Conservation (phyloP, 2,329 filamentous ascomycete genomes). For the Sarocladiaceae sp. region DNA sequence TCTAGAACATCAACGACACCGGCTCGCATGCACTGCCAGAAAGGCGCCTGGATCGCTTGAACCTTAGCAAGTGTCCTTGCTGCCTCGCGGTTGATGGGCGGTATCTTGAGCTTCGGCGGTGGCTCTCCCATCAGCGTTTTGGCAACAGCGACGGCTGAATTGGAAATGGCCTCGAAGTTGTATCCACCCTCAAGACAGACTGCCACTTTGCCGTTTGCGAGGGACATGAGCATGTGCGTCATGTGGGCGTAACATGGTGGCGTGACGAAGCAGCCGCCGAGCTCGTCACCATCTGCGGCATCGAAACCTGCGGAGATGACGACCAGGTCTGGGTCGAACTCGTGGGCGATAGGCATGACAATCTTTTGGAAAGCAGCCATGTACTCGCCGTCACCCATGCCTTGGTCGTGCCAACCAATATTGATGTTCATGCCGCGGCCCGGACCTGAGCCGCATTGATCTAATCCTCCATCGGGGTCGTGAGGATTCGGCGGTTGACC, state of each 20-base stretch:
- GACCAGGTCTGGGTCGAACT: slow-evolving; percentile 90
- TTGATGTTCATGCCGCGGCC: slow-evolving; percentile 60
- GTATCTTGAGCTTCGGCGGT: slow-evolving; percentile 55
- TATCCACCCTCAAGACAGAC: slow-evolving; percentile 96
- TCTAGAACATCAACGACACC: slow-evolving; percentile 50
- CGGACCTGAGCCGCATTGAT: slow-evolving; percentile 49
- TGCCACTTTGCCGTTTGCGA: slow-evolving; percentile 81
- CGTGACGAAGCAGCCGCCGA: slow-evolving; percentile 88
- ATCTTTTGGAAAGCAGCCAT: slow-evolving; percentile 93
- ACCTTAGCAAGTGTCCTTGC: slow-evolving; percentile 51
- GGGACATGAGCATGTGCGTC: slow-evolving; percentile 98
- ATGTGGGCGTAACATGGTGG: slow-evolving; percentile 93
- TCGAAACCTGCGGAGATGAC: slow-evolving; percentile 96
- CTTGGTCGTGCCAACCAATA: slow-evolving; percentile 60
- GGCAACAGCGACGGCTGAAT: slow-evolving; percentile 85
- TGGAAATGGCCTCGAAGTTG: slow-evolving; percentile 86
- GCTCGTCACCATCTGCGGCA: slow-evolving; percentile 84
- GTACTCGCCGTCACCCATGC: slow-evolving; percentile 96
- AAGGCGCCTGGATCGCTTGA: slow-evolving; percentile 56
- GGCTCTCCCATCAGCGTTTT: slow-evolving; percentile 93
- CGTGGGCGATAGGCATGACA: slow-evolving; percentile 90
- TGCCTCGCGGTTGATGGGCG: slow-evolving; percentile 52
- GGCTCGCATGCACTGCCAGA: slow-evolving; percentile 85
- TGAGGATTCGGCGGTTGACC: slow-evolving; percentile 49
- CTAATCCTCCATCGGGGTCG: slow-evolving; percentile 54